Conservation (phyloP, 805 yeast genomes). For the Yamadazyma kitorensis region DNA sequence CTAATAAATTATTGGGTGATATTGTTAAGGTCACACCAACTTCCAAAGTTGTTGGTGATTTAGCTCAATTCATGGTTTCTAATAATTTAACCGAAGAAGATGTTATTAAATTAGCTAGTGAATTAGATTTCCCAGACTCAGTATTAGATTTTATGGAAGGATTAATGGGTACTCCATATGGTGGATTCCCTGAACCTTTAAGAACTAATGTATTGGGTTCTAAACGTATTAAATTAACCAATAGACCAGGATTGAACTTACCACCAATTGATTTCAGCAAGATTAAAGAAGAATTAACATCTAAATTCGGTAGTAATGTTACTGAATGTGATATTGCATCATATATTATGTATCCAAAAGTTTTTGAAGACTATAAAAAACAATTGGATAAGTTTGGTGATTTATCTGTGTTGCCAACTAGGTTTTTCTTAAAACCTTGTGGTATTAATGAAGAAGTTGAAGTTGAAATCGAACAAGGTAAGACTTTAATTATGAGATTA, state of each 20-base stretch:
- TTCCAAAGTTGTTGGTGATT: constrained; percentile 98
- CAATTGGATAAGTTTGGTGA: constrained; percentile 80
- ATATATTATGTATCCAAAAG: constrained; percentile 97
- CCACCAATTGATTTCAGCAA: constrained; percentile 76
- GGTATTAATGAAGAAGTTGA: constrained; percentile 83
- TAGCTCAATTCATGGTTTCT: constrained; percentile 99
- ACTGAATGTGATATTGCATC: constrained; percentile 90
- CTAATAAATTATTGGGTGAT: constrained; percentile 90
- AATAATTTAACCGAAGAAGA: constrained; percentile 86
- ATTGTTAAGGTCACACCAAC: constrained; percentile 98
- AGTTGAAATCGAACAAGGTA: constrained; percentile 93
- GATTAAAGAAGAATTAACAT: constrained; percentile 68
- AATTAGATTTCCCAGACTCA: constrained; percentile 97
- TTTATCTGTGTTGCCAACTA: constrained; percentile 89
- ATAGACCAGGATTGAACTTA: constrained; percentile 89
- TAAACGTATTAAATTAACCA: constrained; percentile 85
- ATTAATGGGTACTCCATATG: constrained; percentile 98
- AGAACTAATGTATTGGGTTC: constrained; percentile 87
- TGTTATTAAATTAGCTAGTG: constrained; percentile 80
- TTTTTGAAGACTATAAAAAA: constrained; percentile 82
- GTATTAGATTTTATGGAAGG: constrained; percentile 99
- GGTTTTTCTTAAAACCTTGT: constrained; percentile 84
- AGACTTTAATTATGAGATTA: constrained; percentile 83
- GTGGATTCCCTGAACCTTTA: constrained; percentile 99
- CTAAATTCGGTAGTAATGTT: constrained; percentile 71